Conservation (phyloP, 2,329 filamentous ascomycete genomes). For the Byssochlamys sp. region DNA sequence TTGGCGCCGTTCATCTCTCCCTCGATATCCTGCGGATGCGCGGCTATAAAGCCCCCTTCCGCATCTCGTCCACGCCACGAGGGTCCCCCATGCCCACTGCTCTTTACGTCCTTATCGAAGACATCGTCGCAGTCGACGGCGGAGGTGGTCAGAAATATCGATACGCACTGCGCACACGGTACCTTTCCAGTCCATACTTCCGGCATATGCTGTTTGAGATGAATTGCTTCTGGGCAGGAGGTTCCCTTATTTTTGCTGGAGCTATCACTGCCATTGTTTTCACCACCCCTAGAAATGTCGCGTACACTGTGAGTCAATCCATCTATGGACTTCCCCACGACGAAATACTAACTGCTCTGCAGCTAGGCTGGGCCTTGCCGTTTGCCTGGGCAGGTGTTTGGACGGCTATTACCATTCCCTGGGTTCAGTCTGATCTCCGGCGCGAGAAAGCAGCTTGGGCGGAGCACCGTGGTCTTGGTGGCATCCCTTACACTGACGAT, state of each 20-base stretch:
- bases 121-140: constrained; percentile 58
- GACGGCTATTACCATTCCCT: constrained; percentile 37
- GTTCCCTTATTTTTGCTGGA: constrained; percentile 39
- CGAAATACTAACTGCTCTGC: constrained; percentile 3
- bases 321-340: neutral
- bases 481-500: constrained; percentile 29
- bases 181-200: constrained; percentile 46
- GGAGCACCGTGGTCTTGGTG: constrained; percentile 19
- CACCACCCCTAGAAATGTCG: constrained; percentile 39
- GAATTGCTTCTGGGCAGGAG: constrained; percentile 50
- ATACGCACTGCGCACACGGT: constrained; percentile 42
- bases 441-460: constrained; percentile 36
- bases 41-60: constrained; percentile 47
- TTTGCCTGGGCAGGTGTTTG: constrained; percentile 36
- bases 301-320: constrained; percentile 33
- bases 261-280: constrained; percentile 42
- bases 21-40: constrained; percentile 33
- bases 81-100: constrained; percentile 51
- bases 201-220: constrained; percentile 45
- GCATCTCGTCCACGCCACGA: constrained; percentile 55
- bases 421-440: constrained; percentile 37
- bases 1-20: constrained; percentile 32
- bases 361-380: constrained; percentile 36
- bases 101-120: constrained; percentile 57
- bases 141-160: constrained; percentile 48